A percentile compares a stretch with the other conserved stretches of the same genome.
These are phyloP conservation scores for Phoma sp. DNA, from an alignment of 2,329 filamentous ascomycete genomes.

Conservation along the genomic window DNA sequence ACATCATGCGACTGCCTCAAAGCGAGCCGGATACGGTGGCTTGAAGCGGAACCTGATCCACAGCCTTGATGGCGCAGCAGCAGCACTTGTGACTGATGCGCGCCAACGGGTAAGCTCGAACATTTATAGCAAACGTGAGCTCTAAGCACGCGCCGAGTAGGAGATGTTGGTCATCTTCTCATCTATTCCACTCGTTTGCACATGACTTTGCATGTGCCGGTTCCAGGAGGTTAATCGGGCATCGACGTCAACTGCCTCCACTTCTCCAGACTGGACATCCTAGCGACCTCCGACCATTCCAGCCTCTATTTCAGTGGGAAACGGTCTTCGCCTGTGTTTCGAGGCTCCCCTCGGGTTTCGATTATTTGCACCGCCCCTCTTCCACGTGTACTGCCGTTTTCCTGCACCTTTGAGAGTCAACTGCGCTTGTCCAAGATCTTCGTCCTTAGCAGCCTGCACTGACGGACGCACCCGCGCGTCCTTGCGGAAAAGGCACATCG, in stretches of 20 bases:
- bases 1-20: constrained; percentile 16
- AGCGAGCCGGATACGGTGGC: constrained; percentile 26
- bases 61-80: constrained; percentile 17
- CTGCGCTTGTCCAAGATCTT: neutral
- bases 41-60: constrained; percentile 18
- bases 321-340: constrained; percentile 26
- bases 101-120: constrained; percentile 20
- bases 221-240: constrained; percentile 21
- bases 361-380: constrained; percentile 21
- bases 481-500: constrained; percentile 21
- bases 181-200: constrained; percentile 18
- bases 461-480: constrained; percentile 1
- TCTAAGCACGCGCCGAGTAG: constrained; percentile 23
- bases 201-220: constrained; percentile 27
- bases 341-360: constrained; percentile 16
- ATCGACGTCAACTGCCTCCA: constrained; percentile 22
- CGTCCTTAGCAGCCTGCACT: neutral
- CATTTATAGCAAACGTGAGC: constrained; percentile 34
- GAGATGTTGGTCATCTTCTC: constrained; percentile 16
- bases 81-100: constrained; percentile 15
- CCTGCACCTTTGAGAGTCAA: neutral
- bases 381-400: constrained; percentile 14
- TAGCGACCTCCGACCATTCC: constrained; percentile 21
- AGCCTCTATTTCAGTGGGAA: constrained; percentile 34
- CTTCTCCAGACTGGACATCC: constrained; percentile 22